phyloP scores from a whole-genome alignment of 805 yeast species.

The Candida rishiriensis region DNA sequence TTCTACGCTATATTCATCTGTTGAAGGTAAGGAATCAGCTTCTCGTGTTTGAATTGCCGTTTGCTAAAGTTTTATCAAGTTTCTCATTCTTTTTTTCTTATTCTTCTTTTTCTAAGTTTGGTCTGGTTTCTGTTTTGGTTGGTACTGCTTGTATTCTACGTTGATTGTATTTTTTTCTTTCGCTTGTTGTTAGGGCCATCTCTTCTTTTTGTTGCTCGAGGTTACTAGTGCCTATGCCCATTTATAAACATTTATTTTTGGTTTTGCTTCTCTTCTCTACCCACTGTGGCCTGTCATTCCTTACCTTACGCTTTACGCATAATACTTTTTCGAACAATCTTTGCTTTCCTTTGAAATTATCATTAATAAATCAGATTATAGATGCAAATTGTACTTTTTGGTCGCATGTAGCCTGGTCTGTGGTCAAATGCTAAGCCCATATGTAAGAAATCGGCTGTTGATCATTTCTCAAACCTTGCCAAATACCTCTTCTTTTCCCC shows the following conservation, averaged over 20 bases:
- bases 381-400: no score
- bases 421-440: no score
- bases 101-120: background rate
- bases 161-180: no score
- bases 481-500: slow-evolving; percentile 31
- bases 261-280: background rate
- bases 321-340: background rate
- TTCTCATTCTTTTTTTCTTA: background rate
- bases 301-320: background rate
- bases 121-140: no score
- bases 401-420: no score
- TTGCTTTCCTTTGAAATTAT: background rate
- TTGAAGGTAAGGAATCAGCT: background rate
- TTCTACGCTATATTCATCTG: slow-evolving; percentile 11
- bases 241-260: no score
- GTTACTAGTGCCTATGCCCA: background rate
- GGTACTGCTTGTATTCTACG: no score
- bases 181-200: no score
- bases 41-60: background rate
- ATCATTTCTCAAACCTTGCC: slow-evolving; percentile 7
- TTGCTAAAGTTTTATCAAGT: background rate
- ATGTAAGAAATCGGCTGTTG: no score
- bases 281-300: background rate
- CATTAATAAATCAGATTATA: no score
- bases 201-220: background rate